phyloP scores from a whole-genome alignment of 495 filamentous ascomycete species.

The Cercophora scortea region DNA sequence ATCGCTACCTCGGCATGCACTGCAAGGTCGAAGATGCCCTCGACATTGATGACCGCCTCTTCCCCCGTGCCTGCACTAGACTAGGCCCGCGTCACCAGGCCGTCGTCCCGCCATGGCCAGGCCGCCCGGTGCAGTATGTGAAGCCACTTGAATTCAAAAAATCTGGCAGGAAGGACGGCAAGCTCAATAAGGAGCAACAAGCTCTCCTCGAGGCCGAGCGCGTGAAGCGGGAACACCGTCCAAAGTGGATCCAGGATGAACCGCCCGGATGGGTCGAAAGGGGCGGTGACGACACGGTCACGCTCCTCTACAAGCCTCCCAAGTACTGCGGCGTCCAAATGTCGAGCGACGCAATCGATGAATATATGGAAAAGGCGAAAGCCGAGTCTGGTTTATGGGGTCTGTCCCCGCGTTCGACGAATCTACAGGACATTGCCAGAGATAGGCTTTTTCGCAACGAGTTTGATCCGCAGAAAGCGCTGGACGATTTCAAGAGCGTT shows the following conservation, averaged over 20 bases:
- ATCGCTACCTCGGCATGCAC: conserved; percentile 91
- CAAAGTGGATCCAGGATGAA: conserved; percentile 90
- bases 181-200: conserved; percentile 67
- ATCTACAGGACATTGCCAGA: conserved; percentile 81
- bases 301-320: conserved; percentile 55
- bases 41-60: conserved; percentile 97
- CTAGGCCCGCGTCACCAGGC: conserved; percentile 91
- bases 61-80: conserved; percentile 89
- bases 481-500: conserved; percentile 58
- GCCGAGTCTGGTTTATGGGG: conserved; percentile 52
- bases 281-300: conserved; percentile 64
- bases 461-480: conserved; percentile 64
- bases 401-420: conserved; percentile 64
- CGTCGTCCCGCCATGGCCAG: conserved; percentile 73
- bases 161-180: conserved; percentile 53
- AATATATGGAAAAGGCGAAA: conserved; percentile 66
- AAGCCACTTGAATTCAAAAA: conserved; percentile 83
- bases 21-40: conserved; percentile 93
- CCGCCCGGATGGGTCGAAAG: conserved; percentile 76
- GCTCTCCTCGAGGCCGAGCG: conserved; percentile 77
- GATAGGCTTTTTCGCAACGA: conserved; percentile 62
- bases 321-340: conserved; percentile 41
- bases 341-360: conserved; percentile 45
- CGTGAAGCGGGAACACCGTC: conserved; percentile 65
- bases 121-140: conserved; percentile 77